Conservation (phyloP, 208 protist species). For the Angomonas ambiguus region DNA sequence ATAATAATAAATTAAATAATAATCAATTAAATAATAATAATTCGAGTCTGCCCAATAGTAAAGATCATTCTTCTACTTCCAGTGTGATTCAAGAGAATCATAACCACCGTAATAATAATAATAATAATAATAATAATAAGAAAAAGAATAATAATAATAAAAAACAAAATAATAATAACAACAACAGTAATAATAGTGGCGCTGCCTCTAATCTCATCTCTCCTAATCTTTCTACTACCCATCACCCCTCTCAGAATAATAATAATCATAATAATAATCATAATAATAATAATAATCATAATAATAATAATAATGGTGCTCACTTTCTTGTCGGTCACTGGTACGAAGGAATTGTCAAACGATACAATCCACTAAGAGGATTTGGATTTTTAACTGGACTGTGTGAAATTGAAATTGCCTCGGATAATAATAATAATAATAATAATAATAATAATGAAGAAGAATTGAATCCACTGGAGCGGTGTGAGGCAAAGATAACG, state of each 20-base stretch:
- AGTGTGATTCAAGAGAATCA: no score
- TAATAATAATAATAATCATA: constrained; percentile 12
- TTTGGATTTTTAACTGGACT: constrained; percentile 64
- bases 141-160: no score
- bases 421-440: constrained; percentile 4
- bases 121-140: no score
- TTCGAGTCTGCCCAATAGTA: no score
- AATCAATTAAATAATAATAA: no score
- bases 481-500: not conserved
- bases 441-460: constrained; percentile 7
- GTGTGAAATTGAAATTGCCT: constrained; percentile 15
- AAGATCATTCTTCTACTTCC: no score
- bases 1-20: no score
- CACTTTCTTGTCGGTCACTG: constrained; percentile 41
- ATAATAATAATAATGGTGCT: constrained; percentile 28
- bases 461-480: not conserved
- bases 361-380: constrained; percentile 58
- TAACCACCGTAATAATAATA: no score
- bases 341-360: constrained; percentile 66
- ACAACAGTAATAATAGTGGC: no score
- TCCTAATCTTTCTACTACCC: not conserved
- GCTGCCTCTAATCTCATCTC: no score
- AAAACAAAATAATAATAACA: no score
- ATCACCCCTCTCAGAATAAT: not conserved
- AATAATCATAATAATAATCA: constrained; percentile 8